Base-by-base conservation (phyloP, 73 alveolate genomes). In the Tetrahymena thermophila region DNA sequence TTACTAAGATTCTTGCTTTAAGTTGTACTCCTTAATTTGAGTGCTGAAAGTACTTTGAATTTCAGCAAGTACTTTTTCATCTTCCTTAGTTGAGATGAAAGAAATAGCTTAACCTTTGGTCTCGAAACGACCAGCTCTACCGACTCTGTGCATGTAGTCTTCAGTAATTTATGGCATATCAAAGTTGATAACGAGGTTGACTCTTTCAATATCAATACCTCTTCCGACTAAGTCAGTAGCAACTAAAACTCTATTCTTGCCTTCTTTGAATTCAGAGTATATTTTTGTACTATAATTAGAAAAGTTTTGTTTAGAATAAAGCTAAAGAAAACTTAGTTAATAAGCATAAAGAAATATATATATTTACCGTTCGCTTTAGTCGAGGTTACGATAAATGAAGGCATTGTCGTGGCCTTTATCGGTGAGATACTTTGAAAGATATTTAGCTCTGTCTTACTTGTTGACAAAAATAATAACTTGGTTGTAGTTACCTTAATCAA, bases 151-250 rank as follows among this genome's bases (percentile, higher is more conserved):
- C 94, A 99, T 95, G 96, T 99, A 99, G 35, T 98, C 95, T 23
- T 96, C 98, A 25, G 95, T 40, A 40, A 94, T 94, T 96, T 93
- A 96, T 83, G 99, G 99, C 99, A 98, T 98, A 98, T 99, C 99
- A 97, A 97, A 99, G 98, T 99, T 99, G 98, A 99, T 98, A 43
- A 99, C 99, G 93, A 99, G 99, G 97, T 99, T 99, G 97, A 99
- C 99, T 96, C 98, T 99, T 96, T 99, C 99, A 94, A 99, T 98
- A 96, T 99, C 99, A 94, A 99, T 99, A 56, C 99, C 99, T 96
- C 99, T 99, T 94, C 99, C 99, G 98, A 99, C 98, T 58, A 99
- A 96, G 95, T 99, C 99, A 93, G 99, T 99, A 19, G 99, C 99
- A 16, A 99, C 99, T 97, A 99, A 96, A 95, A 99, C 98, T 95